A percentile compares a stretch with the other conserved stretches of the same genome.
Conservation (phyloP, 2,329 filamentous ascomycete genomes). For the Calcarisporium arbuscula region DNA sequence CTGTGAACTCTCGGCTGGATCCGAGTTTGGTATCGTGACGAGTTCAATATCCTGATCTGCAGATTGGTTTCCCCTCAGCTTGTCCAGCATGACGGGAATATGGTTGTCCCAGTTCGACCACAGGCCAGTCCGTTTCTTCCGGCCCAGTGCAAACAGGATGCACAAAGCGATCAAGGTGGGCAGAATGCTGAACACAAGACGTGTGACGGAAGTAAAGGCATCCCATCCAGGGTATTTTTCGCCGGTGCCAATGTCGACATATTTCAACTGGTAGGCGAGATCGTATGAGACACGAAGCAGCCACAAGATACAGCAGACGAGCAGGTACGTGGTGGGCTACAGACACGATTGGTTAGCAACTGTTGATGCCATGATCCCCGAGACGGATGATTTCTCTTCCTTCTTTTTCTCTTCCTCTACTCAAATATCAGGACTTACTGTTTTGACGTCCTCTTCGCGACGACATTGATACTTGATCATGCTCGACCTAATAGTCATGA, state of each 20-base stretch:
- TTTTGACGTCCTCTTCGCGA: slow-evolving; percentile 9
- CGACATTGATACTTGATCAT: slow-evolving; percentile 14
- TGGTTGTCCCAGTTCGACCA: too few relatives aligned
- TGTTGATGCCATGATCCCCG: too few relatives aligned
- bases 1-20: too few relatives aligned
- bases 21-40: too few relatives aligned
- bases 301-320: slow-evolving; percentile 17
- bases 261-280: slow-evolving; percentile 13
- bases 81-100: too few relatives aligned
- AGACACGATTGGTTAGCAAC: too few relatives aligned
- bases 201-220: slow-evolving; percentile 13
- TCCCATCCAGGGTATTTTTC: neutral
- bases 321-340: slow-evolving; percentile 17
- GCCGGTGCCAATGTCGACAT: slow-evolving; percentile 1
- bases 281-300: slow-evolving; percentile 17
- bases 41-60: too few relatives aligned
- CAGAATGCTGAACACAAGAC: slow-evolving; percentile 17
- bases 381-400: too few relatives aligned
- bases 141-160: slow-evolving; percentile 20
- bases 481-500: slow-evolving; percentile 11
- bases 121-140: slow-evolving; percentile 17
- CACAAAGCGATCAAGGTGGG: slow-evolving; percentile 18
- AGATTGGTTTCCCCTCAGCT: too few relatives aligned
- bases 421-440: slow-evolving; percentile 9
- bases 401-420: too few relatives aligned